Percentiles rank a stretch among this genome's conserved stretches.
Conservation (phyloP, 768 basidiomycete genomes). For the Mycena kentingensis region DNA sequence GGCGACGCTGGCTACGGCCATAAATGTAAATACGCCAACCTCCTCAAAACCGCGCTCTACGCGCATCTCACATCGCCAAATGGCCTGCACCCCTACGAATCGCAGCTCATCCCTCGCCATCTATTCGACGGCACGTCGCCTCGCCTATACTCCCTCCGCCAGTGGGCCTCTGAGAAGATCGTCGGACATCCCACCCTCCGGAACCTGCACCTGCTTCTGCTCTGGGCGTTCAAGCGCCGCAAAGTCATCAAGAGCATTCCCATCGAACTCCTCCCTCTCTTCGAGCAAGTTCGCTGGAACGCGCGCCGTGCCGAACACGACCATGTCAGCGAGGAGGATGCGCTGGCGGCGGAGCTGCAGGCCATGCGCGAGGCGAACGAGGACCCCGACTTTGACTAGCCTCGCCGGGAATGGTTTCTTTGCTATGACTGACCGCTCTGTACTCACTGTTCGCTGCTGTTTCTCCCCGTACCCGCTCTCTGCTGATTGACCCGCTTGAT, state of each 20-base stretch:
- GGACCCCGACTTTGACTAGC: too few relatives aligned
- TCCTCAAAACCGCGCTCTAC: background rate
- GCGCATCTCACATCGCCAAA: background rate
- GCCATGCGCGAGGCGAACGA: too few relatives aligned
- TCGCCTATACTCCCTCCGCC: background rate
- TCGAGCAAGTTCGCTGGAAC: too few relatives aligned
- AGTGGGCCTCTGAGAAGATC: background rate
- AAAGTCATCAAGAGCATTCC: background rate
- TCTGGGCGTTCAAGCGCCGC: background rate
- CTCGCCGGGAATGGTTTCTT: too few relatives aligned
- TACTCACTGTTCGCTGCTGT: too few relatives aligned
- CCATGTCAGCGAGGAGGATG: too few relatives aligned
- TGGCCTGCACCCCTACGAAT: background rate
- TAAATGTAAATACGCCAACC: background rate
- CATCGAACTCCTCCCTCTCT: too few relatives aligned
- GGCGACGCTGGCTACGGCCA: background rate
- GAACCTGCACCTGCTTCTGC: background rate
- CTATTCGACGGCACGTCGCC: background rate
- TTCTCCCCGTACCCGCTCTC: too few relatives aligned
- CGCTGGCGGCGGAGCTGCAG: too few relatives aligned
- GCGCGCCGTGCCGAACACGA: too few relatives aligned
- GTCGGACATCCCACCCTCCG: background rate
- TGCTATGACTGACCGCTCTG: too few relatives aligned
- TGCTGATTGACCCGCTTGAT: too few relatives aligned
- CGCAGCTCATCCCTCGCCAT: background rate